Base-by-base conservation (phyloP, 768 basidiomycete species). In the Paxillus involutus region DNA sequence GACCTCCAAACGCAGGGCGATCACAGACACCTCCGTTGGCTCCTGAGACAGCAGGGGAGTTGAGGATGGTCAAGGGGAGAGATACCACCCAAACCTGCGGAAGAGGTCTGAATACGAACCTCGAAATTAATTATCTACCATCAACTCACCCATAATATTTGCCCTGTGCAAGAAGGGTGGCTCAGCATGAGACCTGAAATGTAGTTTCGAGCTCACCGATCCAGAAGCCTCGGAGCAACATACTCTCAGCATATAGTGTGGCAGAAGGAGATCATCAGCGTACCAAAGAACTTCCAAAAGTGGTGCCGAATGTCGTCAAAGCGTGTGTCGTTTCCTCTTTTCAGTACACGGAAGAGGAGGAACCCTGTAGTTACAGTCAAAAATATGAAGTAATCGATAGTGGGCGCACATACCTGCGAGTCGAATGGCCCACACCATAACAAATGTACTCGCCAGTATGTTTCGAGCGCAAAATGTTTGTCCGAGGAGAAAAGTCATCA, bases 261-360 rank as follows among this genome's bases (percentile, higher is more conserved):
- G 11, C 32, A 32, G 6, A 32, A 11, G n/a, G 12, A 17, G 4
- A 33, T 30, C 24, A 49, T 33, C 43, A 41, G 62, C 73, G 12
- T 45, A 77, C 81, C 81, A 7, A 84, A 68, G 61, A 87, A 87
- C 59, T 82, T 83, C 72, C 82, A 80, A 67, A 88, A 87, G 66
- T 83, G 76, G 2, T 75, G 75, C 6, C 86, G 73, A 49, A 88
- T 86, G 16, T 83, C 78, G 59, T 89, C 85, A 62, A 88, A 88
- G 1, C 86, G 78, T 4, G 73, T 75, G 59, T 89, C 86, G 59
- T 78, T 81, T 2, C 86, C 86, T 8, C 75, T 82, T 62, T 84
- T 86, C 42, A 89, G 62, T 5, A 89, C 85, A n/a, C 86, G 80
- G 69, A 81, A 84, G 26, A 88, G 75, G 5, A 88, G 73, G 68